phyloP scores from a whole-genome alignment of 257 asterid species.

The Haberlea rhodopensis region DNA sequence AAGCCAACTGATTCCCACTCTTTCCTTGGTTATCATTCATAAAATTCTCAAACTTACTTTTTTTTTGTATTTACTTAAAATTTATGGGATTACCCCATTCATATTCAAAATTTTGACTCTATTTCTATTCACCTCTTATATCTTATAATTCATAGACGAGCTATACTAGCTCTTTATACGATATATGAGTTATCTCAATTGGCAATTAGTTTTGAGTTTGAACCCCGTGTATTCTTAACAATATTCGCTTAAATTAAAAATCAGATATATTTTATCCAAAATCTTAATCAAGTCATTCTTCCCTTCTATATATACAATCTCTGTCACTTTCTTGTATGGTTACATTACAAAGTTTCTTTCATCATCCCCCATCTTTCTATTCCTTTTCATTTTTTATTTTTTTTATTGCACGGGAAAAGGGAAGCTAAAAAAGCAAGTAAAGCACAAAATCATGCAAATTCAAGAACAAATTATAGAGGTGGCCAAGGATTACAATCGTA shows the following conservation, averaged over 20 bases:
- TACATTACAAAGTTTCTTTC: neutral
- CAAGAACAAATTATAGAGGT: constrained; percentile 31
- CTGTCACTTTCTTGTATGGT: constrained; percentile 6
- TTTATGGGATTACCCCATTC: neutral
- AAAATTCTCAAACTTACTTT: constrained; percentile 18
- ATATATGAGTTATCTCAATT: too few species aligned
- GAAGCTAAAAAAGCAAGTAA: neutral
- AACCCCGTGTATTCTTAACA: too few species aligned
- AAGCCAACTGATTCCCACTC: constrained; percentile 83
- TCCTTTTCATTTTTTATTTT: neutral
- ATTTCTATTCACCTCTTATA: too few species aligned
- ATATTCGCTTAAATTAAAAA: too few species aligned
- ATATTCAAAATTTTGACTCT: constrained; percentile 1
- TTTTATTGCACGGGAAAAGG: neutral
- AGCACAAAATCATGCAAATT: constrained; percentile 36
- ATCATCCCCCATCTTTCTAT: constrained; percentile 21
- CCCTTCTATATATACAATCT: constrained; percentile 26
- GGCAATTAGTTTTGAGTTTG: too few species aligned
- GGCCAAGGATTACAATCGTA: constrained; percentile 3
- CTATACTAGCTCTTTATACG: too few species aligned
- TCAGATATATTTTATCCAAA: too few species aligned
- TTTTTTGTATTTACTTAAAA: neutral
- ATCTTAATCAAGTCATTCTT: neutral
- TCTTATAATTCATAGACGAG: too few species aligned
- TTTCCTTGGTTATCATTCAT: constrained; percentile 14